These are phyloP conservation scores for Thymus quinquecostatus DNA, from an alignment of 257 asterid species.

Conservation along the genomic window DNA sequence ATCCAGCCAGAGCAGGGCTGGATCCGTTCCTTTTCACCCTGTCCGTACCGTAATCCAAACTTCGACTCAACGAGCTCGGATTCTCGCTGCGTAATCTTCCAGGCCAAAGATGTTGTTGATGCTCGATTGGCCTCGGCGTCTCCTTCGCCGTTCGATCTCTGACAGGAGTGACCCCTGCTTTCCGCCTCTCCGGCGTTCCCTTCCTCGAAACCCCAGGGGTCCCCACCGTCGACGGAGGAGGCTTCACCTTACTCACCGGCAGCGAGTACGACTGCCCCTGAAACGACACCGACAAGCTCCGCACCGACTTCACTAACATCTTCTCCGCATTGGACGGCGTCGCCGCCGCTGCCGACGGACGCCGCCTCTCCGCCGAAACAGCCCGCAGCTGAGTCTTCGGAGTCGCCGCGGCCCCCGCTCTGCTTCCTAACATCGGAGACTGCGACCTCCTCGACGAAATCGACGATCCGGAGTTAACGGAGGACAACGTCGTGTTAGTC, in stretches of 20 bases:
- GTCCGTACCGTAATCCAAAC: slow-evolving; percentile 65
- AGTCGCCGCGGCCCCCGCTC: slow-evolving; percentile 35
- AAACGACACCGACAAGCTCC: slow-evolving; percentile 82
- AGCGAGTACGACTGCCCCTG: slow-evolving; percentile 73
- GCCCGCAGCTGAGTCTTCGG: slow-evolving; percentile 51
- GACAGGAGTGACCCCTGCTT: slow-evolving; percentile 51
- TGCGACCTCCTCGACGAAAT: slow-evolving; percentile 47
- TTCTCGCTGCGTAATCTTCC: slow-evolving; percentile 65
- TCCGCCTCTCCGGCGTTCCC: slow-evolving; percentile 79
- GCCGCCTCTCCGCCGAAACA: slow-evolving; percentile 53
- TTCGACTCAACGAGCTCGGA: slow-evolving; percentile 56
- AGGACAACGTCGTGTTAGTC: slow-evolving; percentile 58
- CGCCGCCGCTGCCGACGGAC: slow-evolving; percentile 30
- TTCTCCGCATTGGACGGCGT: slow-evolving; percentile 58
- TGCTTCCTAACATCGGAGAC: slow-evolving; percentile 55
- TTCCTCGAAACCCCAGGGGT: slow-evolving; percentile 49
- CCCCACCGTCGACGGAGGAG: slow-evolving; percentile 47
- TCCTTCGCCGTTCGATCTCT: slow-evolving; percentile 52
- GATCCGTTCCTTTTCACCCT: slow-evolving; percentile 56
- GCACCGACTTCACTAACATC: slow-evolving; percentile 58
- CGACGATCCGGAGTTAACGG: slow-evolving; percentile 54
- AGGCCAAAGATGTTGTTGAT: slow-evolving; percentile 75
- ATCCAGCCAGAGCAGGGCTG: slow-evolving; percentile 34
- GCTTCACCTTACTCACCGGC: slow-evolving; percentile 62
- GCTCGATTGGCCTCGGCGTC: slow-evolving; percentile 62